These are phyloP conservation scores for Nematocida ausubeli DNA, from an alignment of 371 early-diverging fungal species.

Conservation along the genomic window DNA sequence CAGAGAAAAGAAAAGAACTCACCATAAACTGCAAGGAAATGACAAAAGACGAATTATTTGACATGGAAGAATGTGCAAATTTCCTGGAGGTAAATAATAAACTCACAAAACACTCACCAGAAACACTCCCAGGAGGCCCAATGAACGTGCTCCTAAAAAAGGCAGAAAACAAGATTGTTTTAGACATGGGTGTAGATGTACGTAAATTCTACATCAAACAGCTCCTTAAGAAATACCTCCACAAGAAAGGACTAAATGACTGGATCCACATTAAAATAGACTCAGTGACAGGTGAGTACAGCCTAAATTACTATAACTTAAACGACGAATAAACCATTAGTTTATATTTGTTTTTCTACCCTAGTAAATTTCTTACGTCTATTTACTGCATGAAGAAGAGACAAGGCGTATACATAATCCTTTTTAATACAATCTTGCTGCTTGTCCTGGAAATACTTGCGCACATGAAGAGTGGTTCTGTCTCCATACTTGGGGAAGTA, in stretches of 20 bases:
- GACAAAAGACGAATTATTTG: constrained; percentile 55
- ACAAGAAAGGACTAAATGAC: constrained; percentile 52
- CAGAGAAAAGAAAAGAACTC: constrained; percentile 48
- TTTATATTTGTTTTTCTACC: constrained; percentile 6
- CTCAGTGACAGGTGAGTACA: constrained; percentile 9
- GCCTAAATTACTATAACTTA: constrained; percentile 45
- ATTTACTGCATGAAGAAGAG: constrained; percentile 53
- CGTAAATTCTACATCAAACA: constrained; percentile 46
- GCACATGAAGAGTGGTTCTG: constrained; percentile 33
- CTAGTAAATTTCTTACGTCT: constrained; percentile 17
- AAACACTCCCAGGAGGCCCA: constrained; percentile 48
- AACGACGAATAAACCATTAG: constrained; percentile 41
- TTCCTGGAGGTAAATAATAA: constrained; percentile 53
- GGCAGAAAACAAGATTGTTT: constrained; percentile 30
- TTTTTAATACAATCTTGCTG: constrained; percentile 45
- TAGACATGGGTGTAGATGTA: constrained; percentile 44
- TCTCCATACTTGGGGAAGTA: constrained; percentile 43
- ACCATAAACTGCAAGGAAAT: constrained; percentile 48
- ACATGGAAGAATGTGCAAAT: constrained; percentile 57
- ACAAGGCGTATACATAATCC: constrained; percentile 50
- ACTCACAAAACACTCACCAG: constrained; percentile 44
- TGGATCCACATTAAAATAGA: constrained; percentile 56
- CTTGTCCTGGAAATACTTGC: constrained; percentile 27
- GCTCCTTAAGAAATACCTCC: constrained; percentile 53
- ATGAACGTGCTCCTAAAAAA: constrained; percentile 4